These are phyloP conservation scores for Bondarzewia mesenterica DNA, from an alignment of 1,284 basidiomycete genomes.

Conservation along the genomic window DNA sequence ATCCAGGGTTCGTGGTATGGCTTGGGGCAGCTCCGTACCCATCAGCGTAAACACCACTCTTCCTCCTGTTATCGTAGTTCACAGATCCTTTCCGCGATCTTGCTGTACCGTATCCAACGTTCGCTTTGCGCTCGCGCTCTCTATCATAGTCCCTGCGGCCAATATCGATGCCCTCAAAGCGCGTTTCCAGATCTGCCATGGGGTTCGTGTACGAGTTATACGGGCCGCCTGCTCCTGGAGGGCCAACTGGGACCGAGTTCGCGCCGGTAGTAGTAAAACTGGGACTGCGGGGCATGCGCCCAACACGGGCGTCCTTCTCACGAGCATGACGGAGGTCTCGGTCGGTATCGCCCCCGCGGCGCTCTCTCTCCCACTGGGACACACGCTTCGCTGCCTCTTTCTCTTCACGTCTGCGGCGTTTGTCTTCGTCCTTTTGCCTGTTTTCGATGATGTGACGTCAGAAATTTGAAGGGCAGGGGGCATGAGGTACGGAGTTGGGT, in stretches of 20 bases:
- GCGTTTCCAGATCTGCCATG: conserved; percentile 22
- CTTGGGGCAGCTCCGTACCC: not conserved
- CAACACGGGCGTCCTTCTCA: conserved; percentile 39
- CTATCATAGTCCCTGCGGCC: conserved; percentile 21
- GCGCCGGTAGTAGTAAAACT: conserved; percentile 8
- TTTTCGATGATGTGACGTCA: not conserved
- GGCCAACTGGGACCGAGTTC: too few relatives aligned
- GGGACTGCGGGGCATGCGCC: conserved; percentile 15
- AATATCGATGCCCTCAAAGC: conserved; percentile 22
- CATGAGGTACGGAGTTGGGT: not conserved
- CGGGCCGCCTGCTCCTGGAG: conserved; percentile 16
- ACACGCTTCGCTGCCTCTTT: conserved; percentile 42
- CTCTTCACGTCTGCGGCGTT: conserved; percentile 38
- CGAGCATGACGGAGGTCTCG: conserved; percentile 43
- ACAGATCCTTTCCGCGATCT: too few relatives aligned
- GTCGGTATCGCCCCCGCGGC: conserved; percentile 31
- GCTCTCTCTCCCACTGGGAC: conserved; percentile 5
- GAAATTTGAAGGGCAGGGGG: not conserved
- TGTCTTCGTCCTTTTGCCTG: conserved; percentile 38
- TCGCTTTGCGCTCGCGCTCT: conserved; percentile 8
- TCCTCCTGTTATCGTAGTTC: conserved; percentile 16
- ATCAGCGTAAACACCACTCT: conserved; percentile 14
- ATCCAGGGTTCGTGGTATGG: not conserved
- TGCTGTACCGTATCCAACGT: too few relatives aligned
- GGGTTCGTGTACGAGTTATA: conserved; percentile 17